Evolutionary conservation across 2,329 filamentous ascomycete genomes (phyloP).

Genomic region (Camillea tinctor): DNA sequence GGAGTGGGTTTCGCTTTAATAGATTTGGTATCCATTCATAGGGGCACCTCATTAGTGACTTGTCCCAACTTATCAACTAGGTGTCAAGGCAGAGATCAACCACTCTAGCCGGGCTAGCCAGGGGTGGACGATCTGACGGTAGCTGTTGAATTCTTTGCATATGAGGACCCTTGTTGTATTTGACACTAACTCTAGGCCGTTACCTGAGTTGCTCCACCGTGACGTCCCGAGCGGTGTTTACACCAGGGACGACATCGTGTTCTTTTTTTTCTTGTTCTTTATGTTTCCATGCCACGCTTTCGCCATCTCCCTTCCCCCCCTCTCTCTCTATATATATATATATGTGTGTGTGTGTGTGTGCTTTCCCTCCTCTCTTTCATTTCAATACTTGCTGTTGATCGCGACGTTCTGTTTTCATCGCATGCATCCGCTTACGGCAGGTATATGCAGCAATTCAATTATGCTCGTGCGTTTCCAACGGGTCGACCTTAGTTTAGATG

Average conservation of each 20-base stretch:
- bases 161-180: background rate
- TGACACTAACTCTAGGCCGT: background rate
- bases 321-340: too few relatives aligned
- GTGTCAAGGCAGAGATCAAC: background rate
- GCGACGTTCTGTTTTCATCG: background rate
- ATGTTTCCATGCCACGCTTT: background rate
- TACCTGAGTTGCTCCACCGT: background rate
- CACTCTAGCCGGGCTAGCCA: background rate
- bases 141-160: background rate
- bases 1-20: background rate
- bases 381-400: background rate
- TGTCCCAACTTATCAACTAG: background rate
- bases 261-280: too few relatives aligned
- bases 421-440: background rate
- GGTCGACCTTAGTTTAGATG: too few relatives aligned
- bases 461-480: background rate
- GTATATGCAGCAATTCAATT: background rate
- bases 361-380: too few relatives aligned
- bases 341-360: too few relatives aligned
- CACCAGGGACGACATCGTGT: too few relatives aligned
- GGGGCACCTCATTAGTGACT: too few relatives aligned
- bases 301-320: background rate
- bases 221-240: background rate
- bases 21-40: too few relatives aligned
- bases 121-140: background rate